Evolutionary conservation across 371 early-diverging fungal genomes (phyloP).

Genomic region (Syncephalis fuscata): DNA sequence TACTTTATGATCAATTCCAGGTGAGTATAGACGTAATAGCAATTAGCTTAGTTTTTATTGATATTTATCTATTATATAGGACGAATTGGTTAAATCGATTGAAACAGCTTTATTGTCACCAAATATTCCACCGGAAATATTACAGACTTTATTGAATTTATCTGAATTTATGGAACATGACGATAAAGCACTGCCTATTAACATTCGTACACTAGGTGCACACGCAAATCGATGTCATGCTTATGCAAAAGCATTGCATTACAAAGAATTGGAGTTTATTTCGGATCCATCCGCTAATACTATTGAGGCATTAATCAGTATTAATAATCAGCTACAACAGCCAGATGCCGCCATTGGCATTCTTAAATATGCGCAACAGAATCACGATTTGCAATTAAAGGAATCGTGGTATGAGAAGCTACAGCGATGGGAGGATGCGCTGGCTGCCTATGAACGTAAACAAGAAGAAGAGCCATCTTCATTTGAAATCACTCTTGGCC

Average conservation of each 20-base stretch:
- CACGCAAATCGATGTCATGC: conserved; percentile 92
- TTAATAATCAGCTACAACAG: conserved; percentile 89
- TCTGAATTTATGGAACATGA: conserved; percentile 98
- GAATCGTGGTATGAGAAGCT: conserved; percentile 93
- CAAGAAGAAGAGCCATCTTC: conserved; percentile 61
- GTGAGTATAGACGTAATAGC: conserved; percentile 3
- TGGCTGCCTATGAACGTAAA: conserved; percentile 73
- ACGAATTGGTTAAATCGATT: conserved; percentile 72
- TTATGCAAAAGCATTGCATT: conserved; percentile 90
- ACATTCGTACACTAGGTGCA: conserved; percentile 71
- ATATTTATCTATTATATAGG: conserved; percentile 12
- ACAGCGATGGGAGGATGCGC: conserved; percentile 88
- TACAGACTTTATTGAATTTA: conserved; percentile 80
- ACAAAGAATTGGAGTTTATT: conserved; percentile 92
- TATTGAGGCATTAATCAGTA: conserved; percentile 83
- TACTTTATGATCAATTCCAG: conserved; percentile 78
- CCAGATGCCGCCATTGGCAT: conserved; percentile 96
- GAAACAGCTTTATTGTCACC: conserved; percentile 74
- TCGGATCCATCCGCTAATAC: conserved; percentile 68
- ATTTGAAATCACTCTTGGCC: conserved; percentile 59
- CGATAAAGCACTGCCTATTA: conserved; percentile 87
- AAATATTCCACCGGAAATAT: conserved; percentile 81
- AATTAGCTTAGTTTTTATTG: too few relatives aligned
- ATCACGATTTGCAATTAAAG: conserved; percentile 69
- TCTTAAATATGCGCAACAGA: conserved; percentile 75